These are phyloP conservation scores for Pseudogymnoascus sp. DNA, from an alignment of 2,329 filamentous ascomycete genomes.

Conservation along the genomic window DNA sequence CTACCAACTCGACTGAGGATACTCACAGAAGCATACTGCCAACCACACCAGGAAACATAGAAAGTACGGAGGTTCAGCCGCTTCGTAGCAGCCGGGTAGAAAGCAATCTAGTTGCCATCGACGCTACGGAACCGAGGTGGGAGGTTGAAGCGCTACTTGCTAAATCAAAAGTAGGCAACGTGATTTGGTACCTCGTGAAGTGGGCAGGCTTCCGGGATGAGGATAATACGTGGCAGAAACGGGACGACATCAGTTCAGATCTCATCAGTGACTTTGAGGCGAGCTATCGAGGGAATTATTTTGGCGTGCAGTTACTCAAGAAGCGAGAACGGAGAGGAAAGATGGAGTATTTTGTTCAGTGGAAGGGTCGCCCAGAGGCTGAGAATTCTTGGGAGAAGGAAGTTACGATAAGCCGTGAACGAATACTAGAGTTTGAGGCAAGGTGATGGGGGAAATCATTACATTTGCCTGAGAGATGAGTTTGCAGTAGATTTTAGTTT, in stretches of 20 bases:
- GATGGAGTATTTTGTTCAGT: no score
- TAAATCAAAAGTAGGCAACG: conserved; percentile 17
- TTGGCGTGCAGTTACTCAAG: no score
- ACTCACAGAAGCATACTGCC: neutral
- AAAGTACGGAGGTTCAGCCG: neutral
- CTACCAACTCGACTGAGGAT: neutral
- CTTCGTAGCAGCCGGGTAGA: neutral
- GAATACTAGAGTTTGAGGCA: no score
- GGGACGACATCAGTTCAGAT: conserved; percentile 14
- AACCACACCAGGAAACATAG: neutral
- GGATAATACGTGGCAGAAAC: conserved; percentile 16
- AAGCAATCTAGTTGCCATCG: no score
- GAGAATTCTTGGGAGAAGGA: no score
- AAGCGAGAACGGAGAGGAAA: no score
- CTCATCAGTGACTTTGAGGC: conserved; percentile 14
- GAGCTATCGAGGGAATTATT: conserved; percentile 10
- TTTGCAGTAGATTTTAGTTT: no score
- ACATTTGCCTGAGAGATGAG: no score
- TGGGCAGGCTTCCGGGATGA: conserved; percentile 17
- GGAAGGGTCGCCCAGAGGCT: no score
- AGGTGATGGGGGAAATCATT: no score
- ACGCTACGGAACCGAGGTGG: conserved; percentile 10
- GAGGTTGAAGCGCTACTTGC: conserved; percentile 19
- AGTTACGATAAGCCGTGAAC: no score
- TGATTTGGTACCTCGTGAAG: conserved; percentile 18